Percentiles rank a stretch among this genome's conserved stretches.
Conservation (phyloP, 352 stramenopile genomes). For the Globisporangium cederbergense region DNA sequence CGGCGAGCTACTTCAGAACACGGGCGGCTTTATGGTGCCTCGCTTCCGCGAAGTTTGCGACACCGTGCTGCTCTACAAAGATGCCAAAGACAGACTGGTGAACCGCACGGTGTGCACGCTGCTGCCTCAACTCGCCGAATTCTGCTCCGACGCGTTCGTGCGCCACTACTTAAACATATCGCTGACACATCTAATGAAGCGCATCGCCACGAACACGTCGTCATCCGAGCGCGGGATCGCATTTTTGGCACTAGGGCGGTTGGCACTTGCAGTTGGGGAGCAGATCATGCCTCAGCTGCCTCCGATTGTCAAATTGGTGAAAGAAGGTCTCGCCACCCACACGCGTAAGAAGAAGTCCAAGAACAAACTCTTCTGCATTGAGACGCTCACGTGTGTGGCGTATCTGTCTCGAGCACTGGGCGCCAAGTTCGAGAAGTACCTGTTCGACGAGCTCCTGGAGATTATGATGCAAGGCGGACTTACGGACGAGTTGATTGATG, state of each 20-base stretch:
- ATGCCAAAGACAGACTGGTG: constrained; percentile 86
- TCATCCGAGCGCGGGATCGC: constrained; percentile 75
- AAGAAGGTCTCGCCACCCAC: constrained; percentile 63
- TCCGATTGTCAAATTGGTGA: constrained; percentile 77
- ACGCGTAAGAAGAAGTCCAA: constrained; percentile 38
- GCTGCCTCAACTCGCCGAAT: constrained; percentile 91
- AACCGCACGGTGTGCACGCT: constrained; percentile 79
- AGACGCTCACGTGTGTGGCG: constrained; percentile 79
- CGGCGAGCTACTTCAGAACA: constrained; percentile 92
- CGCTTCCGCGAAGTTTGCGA: constrained; percentile 95
- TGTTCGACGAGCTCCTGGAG: constrained; percentile 72
- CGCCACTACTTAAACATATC: constrained; percentile 89
- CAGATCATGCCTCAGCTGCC: constrained; percentile 81
- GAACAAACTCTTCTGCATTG: constrained; percentile 81
- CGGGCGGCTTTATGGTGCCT: constrained; percentile 95
- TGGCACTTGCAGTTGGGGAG: constrained; percentile 90
- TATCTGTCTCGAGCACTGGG: constrained; percentile 68
- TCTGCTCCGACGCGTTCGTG: constrained; percentile 92
- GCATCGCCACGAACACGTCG: constrained; percentile 56
- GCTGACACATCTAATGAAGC: constrained; percentile 83
- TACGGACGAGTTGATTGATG: constrained; percentile 92
- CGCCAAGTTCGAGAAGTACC: constrained; percentile 59
- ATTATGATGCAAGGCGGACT: constrained; percentile 90
- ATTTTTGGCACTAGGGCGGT: constrained; percentile 91
- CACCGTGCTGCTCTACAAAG: constrained; percentile 91